Evolutionary conservation across 345 rosid species (phyloP).

Genomic region (Limnanthes douglasii): DNA sequence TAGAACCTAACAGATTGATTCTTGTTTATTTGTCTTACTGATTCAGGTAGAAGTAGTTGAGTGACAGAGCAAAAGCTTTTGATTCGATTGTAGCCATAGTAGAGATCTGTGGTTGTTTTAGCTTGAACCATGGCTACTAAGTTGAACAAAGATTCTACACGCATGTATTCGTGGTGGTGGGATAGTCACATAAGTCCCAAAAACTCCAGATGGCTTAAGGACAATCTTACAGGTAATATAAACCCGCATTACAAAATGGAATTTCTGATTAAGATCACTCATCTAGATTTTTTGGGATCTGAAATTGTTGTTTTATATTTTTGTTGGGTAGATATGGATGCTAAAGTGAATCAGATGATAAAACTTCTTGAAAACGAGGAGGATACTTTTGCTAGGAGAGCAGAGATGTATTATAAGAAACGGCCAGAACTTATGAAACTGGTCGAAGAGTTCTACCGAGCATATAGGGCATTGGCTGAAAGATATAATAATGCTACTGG

Average conservation of each 20-base stretch:
- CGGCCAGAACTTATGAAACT: conserved; percentile 95
- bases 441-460: conserved; percentile 98
- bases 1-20: conserved; percentile 3
- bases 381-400: conserved; percentile 96
- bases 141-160: conserved; percentile 28
- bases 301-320: conserved; percentile 1
- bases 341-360: conserved; percentile 91
- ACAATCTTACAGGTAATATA: conserved; percentile 75
- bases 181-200: conserved; percentile 91
- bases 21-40: conserved; percentile 2
- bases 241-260: background rate
- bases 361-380: conserved; percentile 98
- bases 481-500: conserved; percentile 97
- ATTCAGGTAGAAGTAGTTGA: background rate
- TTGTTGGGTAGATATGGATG: conserved; percentile 70
- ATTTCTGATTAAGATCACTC: background rate
- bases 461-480: conserved; percentile 95
- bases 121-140: conserved; percentile 33
- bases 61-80: background rate
- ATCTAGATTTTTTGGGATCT: conserved; percentile 4
- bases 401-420: conserved; percentile 98
- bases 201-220: conserved; percentile 96
- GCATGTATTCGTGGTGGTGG: conserved; percentile 99
- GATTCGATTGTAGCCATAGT: background rate
- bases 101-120: conserved; percentile 9